Percentiles rank a stretch among this genome's conserved stretches.
These are phyloP conservation scores for Fusarium mundagurra DNA, from an alignment of 2,329 filamentous ascomycete species.

Conservation along the genomic window DNA sequence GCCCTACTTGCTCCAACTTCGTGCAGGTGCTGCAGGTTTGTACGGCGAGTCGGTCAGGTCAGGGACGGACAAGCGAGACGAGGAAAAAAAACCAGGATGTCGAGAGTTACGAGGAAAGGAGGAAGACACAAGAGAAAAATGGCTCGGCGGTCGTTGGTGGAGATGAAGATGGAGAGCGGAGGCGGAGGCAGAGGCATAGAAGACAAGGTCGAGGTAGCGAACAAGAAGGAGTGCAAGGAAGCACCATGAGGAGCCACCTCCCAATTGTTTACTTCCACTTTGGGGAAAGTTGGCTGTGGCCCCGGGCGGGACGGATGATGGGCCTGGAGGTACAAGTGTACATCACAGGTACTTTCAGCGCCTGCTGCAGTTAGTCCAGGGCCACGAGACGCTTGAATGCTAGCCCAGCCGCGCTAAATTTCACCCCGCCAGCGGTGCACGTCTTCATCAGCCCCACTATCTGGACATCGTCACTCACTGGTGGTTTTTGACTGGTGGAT, in stretches of 20 bases:
- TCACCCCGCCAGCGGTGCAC: conserved; percentile 13
- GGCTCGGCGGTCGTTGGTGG: conserved; percentile 27
- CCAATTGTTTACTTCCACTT: conserved; percentile 42
- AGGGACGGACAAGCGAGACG: conserved; percentile 12
- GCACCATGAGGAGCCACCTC: background rate
- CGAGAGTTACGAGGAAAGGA: conserved; percentile 22
- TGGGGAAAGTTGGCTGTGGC: conserved; percentile 32
- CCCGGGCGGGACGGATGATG: conserved; percentile 35
- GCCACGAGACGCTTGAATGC: conserved; percentile 20
- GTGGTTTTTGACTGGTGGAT: conserved; percentile 31
- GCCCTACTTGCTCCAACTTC: background rate
- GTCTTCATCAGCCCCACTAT: background rate
- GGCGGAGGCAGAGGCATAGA: conserved; percentile 11
- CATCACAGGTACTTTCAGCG: conserved; percentile 27
- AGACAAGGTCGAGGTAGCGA: conserved; percentile 22
- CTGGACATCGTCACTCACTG: conserved; percentile 25
- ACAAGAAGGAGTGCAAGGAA: conserved; percentile 16
- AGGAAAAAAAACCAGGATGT: conserved; percentile 34
- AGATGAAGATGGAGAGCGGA: conserved; percentile 26
- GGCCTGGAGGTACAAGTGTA: conserved; percentile 16
- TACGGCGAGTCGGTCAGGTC: conserved; percentile 2
- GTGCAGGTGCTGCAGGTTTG: conserved; percentile 19
- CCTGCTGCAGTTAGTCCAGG: conserved; percentile 5
- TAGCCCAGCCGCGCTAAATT: conserved; percentile 11
- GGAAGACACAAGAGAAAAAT: conserved; percentile 28